phyloP scores from a whole-genome alignment of 208 protist species.

The Trypanosomatidae sp. region DNA sequence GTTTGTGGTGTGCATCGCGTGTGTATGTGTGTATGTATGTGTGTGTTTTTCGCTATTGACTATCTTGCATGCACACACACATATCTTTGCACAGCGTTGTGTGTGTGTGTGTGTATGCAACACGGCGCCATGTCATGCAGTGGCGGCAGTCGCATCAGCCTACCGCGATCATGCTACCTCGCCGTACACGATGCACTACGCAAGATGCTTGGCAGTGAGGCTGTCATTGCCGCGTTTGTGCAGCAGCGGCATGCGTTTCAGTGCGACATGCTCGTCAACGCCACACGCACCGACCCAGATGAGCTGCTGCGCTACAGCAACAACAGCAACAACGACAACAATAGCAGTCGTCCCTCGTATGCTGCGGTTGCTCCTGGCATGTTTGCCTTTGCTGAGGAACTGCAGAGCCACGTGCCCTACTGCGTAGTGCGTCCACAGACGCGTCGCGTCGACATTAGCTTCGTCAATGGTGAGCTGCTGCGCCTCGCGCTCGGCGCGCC shows the following conservation, averaged over 20 bases:
- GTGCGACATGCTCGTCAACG: constrained; percentile 81
- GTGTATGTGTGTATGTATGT: too few species aligned
- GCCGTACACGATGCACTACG: constrained; percentile 64
- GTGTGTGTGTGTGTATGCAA: too few species aligned
- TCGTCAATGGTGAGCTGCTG: constrained; percentile 47
- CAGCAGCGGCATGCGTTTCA: constrained; percentile 48
- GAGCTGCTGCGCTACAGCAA: not conserved
- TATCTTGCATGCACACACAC: not conserved
- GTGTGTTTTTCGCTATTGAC: too few species aligned
- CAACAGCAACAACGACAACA: not conserved
- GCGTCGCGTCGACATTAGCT: constrained; percentile 49
- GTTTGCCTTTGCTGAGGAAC: constrained; percentile 14
- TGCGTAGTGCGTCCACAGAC: constrained; percentile 34
- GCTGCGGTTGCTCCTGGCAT: not conserved
- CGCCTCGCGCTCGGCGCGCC: constrained; percentile 59
- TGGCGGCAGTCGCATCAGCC: not conserved
- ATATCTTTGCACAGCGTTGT: too few species aligned
- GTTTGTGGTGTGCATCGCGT: too few species aligned
- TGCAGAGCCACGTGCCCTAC: constrained; percentile 44
- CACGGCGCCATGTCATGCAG: too few species aligned
- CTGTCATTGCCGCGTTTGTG: constrained; percentile 64
- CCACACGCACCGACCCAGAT: constrained; percentile 27
- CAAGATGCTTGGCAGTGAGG: constrained; percentile 20
- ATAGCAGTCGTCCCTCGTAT: not conserved
- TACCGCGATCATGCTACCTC: constrained; percentile 68